Conservation (phyloP, 2,329 filamentous ascomycete genomes). For the Hymenoscyphus infarciens region DNA sequence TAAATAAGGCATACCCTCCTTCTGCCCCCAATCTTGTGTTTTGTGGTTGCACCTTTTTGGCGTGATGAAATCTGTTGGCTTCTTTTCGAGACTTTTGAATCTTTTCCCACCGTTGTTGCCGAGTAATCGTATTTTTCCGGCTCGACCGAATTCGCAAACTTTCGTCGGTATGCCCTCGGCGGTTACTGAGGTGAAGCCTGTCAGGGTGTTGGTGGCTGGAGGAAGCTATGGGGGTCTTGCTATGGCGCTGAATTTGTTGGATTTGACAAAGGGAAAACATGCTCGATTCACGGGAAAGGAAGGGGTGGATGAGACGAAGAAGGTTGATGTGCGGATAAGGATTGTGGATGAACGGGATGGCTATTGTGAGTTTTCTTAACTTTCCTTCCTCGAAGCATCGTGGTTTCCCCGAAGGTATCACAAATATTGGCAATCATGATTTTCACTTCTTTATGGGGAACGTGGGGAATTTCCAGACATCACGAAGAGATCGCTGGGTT, state of each 20-base stretch:
- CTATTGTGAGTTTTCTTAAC: slow-evolving; percentile 57
- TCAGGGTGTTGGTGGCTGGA: slow-evolving; percentile 62
- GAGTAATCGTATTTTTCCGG: slow-evolving; percentile 4
- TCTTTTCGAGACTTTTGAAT: background rate
- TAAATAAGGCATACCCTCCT: background rate
- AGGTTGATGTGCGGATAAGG: slow-evolving; percentile 63
- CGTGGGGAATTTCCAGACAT: background rate
- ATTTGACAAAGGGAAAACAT: slow-evolving; percentile 55
- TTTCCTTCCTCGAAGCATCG: background rate
- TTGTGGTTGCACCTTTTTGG: background rate
- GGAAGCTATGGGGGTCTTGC: slow-evolving; percentile 71
- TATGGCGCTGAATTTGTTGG: slow-evolving; percentile 62
- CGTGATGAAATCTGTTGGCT: background rate
- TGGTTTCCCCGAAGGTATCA: background rate
- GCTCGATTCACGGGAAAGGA: slow-evolving; percentile 30
- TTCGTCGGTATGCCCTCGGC: slow-evolving; percentile 2
- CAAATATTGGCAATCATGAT: background rate
- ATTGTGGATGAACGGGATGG: slow-evolving; percentile 78
- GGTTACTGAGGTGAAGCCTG: background rate
- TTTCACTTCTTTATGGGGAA: background rate
- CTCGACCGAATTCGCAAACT: background rate
- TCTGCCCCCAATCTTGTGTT: background rate
- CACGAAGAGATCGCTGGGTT: background rate
- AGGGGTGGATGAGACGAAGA: slow-evolving; percentile 34
- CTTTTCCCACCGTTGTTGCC: slow-evolving; percentile 7